These are phyloP conservation scores for Prosopis cineraria DNA, from an alignment of 306 rosid species.

Conservation along the genomic window DNA sequence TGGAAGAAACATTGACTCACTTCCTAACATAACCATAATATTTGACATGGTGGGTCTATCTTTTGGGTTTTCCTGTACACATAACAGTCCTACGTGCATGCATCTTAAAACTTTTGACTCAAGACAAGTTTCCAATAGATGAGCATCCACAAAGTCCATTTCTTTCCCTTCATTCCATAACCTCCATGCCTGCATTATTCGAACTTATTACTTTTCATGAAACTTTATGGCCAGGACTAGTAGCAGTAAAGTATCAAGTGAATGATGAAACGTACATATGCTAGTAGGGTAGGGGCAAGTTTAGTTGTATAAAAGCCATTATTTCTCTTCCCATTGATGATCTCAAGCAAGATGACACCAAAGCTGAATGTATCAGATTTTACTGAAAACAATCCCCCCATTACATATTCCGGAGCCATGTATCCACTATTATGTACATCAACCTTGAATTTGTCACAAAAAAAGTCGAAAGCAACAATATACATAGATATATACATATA, in stretches of 20 bases:
- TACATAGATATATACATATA: not conserved
- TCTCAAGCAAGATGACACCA: constrained; percentile 62
- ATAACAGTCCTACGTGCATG: constrained; percentile 57
- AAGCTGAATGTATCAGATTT: constrained; percentile 70
- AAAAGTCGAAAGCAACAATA: not conserved
- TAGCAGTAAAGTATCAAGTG: not conserved
- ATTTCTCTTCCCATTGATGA: constrained; percentile 52
- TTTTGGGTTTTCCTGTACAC: constrained; percentile 60
- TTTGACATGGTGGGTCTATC: constrained; percentile 57
- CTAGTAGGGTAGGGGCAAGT: constrained; percentile 48
- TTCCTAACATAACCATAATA: constrained; percentile 44
- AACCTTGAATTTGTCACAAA: not conserved
- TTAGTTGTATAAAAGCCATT: constrained; percentile 45
- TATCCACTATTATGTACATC: constrained; percentile 47
- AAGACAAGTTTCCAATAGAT: constrained; percentile 33
- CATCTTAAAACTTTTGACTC: constrained; percentile 37
- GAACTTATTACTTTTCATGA: not conserved
- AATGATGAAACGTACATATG: constrained; percentile 43
- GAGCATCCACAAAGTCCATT: constrained; percentile 48
- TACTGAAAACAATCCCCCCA: constrained; percentile 55
- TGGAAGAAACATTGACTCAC: constrained; percentile 45
- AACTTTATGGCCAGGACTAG: not conserved
- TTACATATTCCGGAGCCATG: constrained; percentile 68
- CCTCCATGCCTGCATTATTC: constrained; percentile 51
- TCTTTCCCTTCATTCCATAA: constrained; percentile 51